Percentiles rank a stretch among this genome's conserved stretches.
Conservation (phyloP, 2,329 filamentous ascomycete genomes). For the Helotiales sp. region DNA sequence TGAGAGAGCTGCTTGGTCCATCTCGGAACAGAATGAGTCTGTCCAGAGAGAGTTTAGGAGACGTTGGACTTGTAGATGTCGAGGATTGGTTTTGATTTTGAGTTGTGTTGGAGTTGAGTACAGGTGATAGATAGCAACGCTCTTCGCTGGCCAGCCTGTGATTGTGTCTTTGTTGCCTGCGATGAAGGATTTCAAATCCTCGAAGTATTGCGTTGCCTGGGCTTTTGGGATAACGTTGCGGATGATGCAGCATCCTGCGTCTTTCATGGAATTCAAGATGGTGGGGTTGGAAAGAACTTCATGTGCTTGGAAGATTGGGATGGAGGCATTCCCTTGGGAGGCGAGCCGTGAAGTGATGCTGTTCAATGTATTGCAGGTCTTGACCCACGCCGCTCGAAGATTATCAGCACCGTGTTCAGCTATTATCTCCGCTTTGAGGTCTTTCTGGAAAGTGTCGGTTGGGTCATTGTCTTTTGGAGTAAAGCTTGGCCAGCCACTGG, state of each 20-base stretch:
- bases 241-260: constrained; percentile 49
- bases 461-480: constrained; percentile 6
- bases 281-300: background rate
- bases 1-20: constrained; percentile 42
- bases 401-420: background rate
- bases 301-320: constrained; percentile 3
- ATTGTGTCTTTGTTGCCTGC: constrained; percentile 59
- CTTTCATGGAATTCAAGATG: background rate
- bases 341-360: background rate
- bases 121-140: constrained; percentile 71
- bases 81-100: constrained; percentile 63
- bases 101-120: constrained; percentile 73
- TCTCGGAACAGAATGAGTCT: constrained; percentile 9
- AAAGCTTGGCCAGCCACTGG: constrained; percentile 2
- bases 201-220: constrained; percentile 65
- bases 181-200: constrained; percentile 64
- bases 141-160: constrained; percentile 61
- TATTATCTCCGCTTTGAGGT: constrained; percentile 6
- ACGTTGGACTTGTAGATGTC: constrained; percentile 60
- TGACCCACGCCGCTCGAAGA: background rate
- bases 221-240: constrained; percentile 62
- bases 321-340: background rate
- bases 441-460: background rate
- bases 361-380: constrained; percentile 2
- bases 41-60: constrained; percentile 61